Percentiles rank a stretch among this genome's conserved stretches.
These are phyloP conservation scores for Ceratocystis harringtonii DNA, from an alignment of 2,329 filamentous ascomycete genomes.

Conservation along the genomic window DNA sequence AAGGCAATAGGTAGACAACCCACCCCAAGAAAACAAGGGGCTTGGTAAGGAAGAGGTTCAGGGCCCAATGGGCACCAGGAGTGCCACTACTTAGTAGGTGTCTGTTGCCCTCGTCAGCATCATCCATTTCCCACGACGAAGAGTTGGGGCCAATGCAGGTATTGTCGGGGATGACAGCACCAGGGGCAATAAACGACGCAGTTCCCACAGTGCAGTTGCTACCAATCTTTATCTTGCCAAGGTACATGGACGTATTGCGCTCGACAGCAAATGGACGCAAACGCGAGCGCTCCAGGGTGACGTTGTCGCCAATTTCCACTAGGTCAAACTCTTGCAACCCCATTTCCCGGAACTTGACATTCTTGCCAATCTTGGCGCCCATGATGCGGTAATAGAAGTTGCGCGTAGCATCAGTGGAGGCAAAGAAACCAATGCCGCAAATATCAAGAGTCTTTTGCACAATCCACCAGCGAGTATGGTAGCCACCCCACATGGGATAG, in stretches of 20 bases:
- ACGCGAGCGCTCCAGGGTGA: constrained; percentile 32
- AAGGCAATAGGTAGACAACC: constrained; percentile 32
- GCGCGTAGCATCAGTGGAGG: constrained; percentile 26
- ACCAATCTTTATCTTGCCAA: constrained; percentile 37
- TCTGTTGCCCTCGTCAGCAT: constrained; percentile 33
- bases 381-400: constrained; percentile 36
- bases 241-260: constrained; percentile 42
- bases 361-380: constrained; percentile 37
- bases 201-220: constrained; percentile 33
- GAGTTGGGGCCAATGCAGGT: constrained; percentile 42
- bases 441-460: constrained; percentile 38
- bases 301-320: constrained; percentile 37
- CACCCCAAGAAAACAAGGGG: constrained; percentile 28
- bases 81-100: constrained; percentile 27
- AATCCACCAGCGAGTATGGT: constrained; percentile 45
- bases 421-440: constrained; percentile 34
- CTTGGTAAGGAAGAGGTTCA: constrained; percentile 29
- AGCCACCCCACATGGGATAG: constrained; percentile 44
- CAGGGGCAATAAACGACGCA: constrained; percentile 36
- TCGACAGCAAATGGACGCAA: constrained; percentile 40
- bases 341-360: constrained; percentile 33
- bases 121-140: constrained; percentile 39
- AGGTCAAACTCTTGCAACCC: constrained; percentile 42
- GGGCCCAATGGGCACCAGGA: constrained; percentile 31
- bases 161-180: constrained; percentile 32